Evolutionary conservation across 257 asterid species (phyloP), one percentile per base, ranked within the genome.

Genomic region (Ehretia macrophylla): DNA sequence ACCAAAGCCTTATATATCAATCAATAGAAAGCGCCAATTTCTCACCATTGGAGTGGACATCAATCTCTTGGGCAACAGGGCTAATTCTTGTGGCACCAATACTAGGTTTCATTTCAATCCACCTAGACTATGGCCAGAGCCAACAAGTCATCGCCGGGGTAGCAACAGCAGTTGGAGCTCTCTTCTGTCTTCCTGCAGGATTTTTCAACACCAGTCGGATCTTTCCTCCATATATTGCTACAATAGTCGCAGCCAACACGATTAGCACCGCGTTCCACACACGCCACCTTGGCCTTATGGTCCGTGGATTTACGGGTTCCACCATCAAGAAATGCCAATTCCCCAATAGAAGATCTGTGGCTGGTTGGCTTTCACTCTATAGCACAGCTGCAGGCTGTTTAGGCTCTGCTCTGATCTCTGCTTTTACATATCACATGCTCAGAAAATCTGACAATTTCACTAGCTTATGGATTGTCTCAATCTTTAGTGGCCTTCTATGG

Each of bases 111-210:
- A 72, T 83, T 14, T 80, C 97, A 4, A 50, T 78, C 71, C 86
- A 72, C 64, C 96, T 90, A 2, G 96, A 90, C 67, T 71, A 79
- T 37, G 83, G 90, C 66, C 78, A 52, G 51, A 66, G 77, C 49
- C 97, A 81, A 27, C 93, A 85, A 49, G 70, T 85, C 21, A 63
- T 85, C 17, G 90, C 95, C 2, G 97, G 84, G 5, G 79, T 80
- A 22, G 86, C 91, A 64, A 90, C 93, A 0, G 89, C 86, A 38
- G 51, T 75, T 1, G 97, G 97, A 11, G 97, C 90, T 16, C 77
- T 85, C 58, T 87, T 90, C 83, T 87, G 97, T 79, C 95, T 90
- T 52, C 97, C 95, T 0, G 95, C 93, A 0, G 97, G 97, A 18
- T 87, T 87, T 39, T 67, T 87, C 73, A 66, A 74, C 40, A 87